phyloP scores from a whole-genome alignment of 805 yeast genomes.

The Hanseniaspora hatyaiensis region DNA sequence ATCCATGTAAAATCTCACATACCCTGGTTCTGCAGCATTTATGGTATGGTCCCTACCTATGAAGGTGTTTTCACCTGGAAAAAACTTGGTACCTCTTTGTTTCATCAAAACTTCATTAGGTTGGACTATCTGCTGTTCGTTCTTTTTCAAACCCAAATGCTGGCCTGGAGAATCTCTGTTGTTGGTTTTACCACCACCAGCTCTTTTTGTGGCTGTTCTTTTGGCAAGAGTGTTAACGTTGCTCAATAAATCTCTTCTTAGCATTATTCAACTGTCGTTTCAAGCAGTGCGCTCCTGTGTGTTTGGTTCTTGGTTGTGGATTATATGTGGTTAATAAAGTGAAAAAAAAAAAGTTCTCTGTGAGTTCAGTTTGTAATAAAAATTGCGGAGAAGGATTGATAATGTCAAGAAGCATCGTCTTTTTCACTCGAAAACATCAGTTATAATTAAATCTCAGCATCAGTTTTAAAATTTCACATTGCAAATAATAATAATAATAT shows the following conservation, averaged over 20 bases:
- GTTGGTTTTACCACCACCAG: conserved; percentile 87
- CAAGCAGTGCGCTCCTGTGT: no score
- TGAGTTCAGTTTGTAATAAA: no score
- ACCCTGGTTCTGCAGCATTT: conserved; percentile 85
- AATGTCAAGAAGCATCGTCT: no score
- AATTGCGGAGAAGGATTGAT: no score
- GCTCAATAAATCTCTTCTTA: conserved; percentile 1
- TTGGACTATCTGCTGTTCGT: conserved; percentile 60
- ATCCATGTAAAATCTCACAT: conserved; percentile 78
- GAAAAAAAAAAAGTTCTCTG: no score
- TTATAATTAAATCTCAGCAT: no score
- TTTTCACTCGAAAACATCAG: no score
- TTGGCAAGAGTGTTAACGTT: background rate
- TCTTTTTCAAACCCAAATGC: conserved; percentile 79
- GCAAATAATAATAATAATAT: no score
- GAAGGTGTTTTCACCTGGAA: conserved; percentile 83
- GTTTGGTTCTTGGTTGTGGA: no score
- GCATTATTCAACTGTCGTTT: background rate
- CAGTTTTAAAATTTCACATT: no score
- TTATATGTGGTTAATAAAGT: no score
- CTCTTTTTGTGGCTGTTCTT: conserved; percentile 73
- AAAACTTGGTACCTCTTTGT: conserved; percentile 89
- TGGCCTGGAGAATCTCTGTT: conserved; percentile 93
- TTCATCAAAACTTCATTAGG: conserved; percentile 83
- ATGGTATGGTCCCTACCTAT: conserved; percentile 92